Evolutionary conservation across 768 basidiomycete genomes (phyloP), one percentile per base, ranked within the genome.

Genomic region (Holtermanniella nyarrowii): DNA sequence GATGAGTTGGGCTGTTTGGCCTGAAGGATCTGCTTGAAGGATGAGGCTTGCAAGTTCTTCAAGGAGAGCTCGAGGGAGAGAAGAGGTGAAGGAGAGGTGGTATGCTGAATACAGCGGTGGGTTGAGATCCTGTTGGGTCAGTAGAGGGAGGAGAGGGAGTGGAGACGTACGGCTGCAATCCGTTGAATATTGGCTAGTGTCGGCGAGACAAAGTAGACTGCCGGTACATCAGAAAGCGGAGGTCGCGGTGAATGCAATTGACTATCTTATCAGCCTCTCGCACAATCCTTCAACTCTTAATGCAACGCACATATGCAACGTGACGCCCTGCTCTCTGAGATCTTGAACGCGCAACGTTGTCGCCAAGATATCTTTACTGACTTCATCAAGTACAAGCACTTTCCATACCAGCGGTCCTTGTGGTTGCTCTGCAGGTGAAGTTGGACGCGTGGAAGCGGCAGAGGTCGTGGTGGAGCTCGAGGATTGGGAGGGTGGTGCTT

Each of bases 341-440:
- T 97, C 95, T 72, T 96, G 91, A 5, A 99, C 95, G 49, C 91
- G 82, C 58, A 99, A 74, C 18, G 89, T 85, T 1, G 93, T 97
- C 14, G 95, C 95, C 31, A 99, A 77, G 20, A 97, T 83, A 69
- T 97, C 95, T 71, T 97, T 95, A 21, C 89, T 93, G 61, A 85
- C 80, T 65, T 95, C 88, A 71, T 99, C 95, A 49, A 99, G 76
- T 1, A 99, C 84, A 10, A 99, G 75, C 13, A 97, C 83, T 72
- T 99, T 99, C 93, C 95, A 99, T 3, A 95, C 82, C 4, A 88
- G 82, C 25, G 88, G 86, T 0, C 79, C 81, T 37, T 61, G 53
- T 4, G 60, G 27, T 7, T 50, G 12, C 78, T 76, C 23, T 77
- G 50, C 49, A 14, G 45, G 39, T n/a, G 49, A 21, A 10, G 42